A percentile compares a stretch with the other conserved stretches of the same genome.
These are phyloP conservation scores for Globisporangium irregulare DNA, from an alignment of 352 stramenopile species.

Conservation along the genomic window DNA sequence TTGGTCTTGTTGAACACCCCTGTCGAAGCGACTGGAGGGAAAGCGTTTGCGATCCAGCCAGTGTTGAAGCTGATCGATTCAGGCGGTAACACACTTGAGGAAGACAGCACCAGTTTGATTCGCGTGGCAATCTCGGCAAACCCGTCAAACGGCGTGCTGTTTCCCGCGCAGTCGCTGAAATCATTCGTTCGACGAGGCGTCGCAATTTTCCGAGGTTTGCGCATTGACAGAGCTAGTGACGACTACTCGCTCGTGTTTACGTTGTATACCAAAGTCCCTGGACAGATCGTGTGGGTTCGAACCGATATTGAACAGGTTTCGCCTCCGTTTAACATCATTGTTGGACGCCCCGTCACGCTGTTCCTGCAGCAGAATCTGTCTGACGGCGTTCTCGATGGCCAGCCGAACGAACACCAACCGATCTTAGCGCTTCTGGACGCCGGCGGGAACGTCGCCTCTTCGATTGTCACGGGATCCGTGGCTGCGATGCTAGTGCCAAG, in stretches of 20 bases:
- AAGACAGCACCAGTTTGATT: conserved; percentile 63
- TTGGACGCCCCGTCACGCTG: conserved; percentile 44
- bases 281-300: conserved; percentile 39
- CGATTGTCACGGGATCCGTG: conserved; percentile 42
- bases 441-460: conserved; percentile 62
- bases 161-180: conserved; percentile 36
- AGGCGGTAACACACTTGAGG: conserved; percentile 61
- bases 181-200: conserved; percentile 45
- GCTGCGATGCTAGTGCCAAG: conserved; percentile 61
- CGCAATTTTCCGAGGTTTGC: conserved; percentile 67
- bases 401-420: conserved; percentile 70
- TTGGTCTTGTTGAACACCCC: conserved; percentile 48
- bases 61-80: conserved; percentile 79
- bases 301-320: conserved; percentile 57
- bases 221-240: conserved; percentile 70
- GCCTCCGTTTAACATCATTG: conserved; percentile 53
- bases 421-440: conserved; percentile 60
- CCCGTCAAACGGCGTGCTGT: conserved; percentile 52
- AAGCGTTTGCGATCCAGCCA: conserved; percentile 71
- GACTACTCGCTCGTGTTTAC: conserved; percentile 74
- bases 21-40: conserved; percentile 45
- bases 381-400: conserved; percentile 69
- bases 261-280: conserved; percentile 47
- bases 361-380: conserved; percentile 50
- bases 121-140: conserved; percentile 70